Evolutionary conservation across 2,329 filamentous ascomycete species (phyloP), one percentile per base, ranked within the genome.

Genomic region (Exophiala bonariae): DNA sequence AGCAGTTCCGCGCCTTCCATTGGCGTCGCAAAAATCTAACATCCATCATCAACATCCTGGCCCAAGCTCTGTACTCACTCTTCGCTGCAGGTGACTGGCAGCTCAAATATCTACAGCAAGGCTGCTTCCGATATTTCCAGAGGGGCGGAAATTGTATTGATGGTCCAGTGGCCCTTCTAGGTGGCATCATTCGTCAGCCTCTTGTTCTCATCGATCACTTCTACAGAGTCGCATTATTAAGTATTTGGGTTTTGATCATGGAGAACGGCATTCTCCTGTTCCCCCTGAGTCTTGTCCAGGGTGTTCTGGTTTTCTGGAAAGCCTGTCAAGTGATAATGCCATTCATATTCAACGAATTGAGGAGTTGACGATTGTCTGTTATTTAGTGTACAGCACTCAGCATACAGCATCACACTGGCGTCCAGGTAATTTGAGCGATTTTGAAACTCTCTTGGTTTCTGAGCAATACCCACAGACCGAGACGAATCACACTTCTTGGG

Each of bases 41-140:
- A 0, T 83, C 83, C 43, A 91, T 96, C 59, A 93, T 99, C 77
- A 99, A 99, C 69, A 95, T 97, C 59, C 83, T 99, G n/a, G 92
- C 93, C 1, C 88, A 93, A 75, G 91, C 93, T 0, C 79, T 99
- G 1, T 99, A 99, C 73, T 77, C 80, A 23, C 81, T 99, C 10
- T 99, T 97, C 65, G 89, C 92, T 13, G 93, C 92, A 41, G 77
- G 95, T 65, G 78, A 76, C 77, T 65, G 41, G 66, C 57, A 91
- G 63, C 81, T 97, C 42, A 81, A 81, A 55, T 83, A 87, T 44
- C 82, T 99, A 36, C 90, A 95, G 71, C 79, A 79, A 56, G 93
- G 93, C 38, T 99, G 93, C 74, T 97, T 97, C 74, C 75, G 79
- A 22, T 99, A 99, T 71, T 99, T 99, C 74, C 77, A 89, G 64